Evolutionary conservation across 2,329 filamentous ascomycete genomes (phyloP), one percentile per base, ranked within the genome.

Genomic region (Pestalotiopsis sp.): DNA sequence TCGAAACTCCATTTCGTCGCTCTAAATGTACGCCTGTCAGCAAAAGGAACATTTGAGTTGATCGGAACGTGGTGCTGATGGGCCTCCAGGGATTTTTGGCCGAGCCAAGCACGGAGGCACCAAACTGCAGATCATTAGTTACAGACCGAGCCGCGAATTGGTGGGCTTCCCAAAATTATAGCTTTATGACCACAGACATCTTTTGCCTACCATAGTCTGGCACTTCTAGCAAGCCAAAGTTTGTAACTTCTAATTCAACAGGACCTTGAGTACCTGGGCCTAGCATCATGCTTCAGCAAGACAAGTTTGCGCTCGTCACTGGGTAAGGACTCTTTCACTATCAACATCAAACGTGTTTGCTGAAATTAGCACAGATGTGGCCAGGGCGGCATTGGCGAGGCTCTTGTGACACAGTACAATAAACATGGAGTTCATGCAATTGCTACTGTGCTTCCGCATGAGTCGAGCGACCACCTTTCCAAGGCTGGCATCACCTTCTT

Each of bases 351-450:
- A 57, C 13, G 45, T 5, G 5, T 14, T 41, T 13, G 14, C n/a
- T 36, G 6, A 23, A 6, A 52, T 9, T 27, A 52, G 17, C 3
- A 49, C 61, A 74, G 73, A 2, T 74, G 72, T 49, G 73, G 73
- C 5, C 9, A 68, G 17, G 73, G 73, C 2, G 72, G 72, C 0
- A 74, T 74, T 6, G 73, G 73, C 2, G 72, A 74, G 31, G 73
- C 71, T n/a, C 69, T 74, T 1, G 71, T 69, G 4, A 66, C 6
- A 4, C 68, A 73, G n/a, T 74, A 71, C 31, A 12, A 27, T 1
- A 57, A 39, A 0, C 36, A 9, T 0, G 64, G 65, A 7, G 4
- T 74, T 2, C 60, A 68, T 7, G 2, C 72, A 3, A 72, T 75
- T 45, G 72, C 72, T 0, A 75, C 71, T 0, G 14, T 74, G 0